Conservation (phyloP, 2,329 filamentous ascomycete genomes). For the Colletotrichum lini region DNA sequence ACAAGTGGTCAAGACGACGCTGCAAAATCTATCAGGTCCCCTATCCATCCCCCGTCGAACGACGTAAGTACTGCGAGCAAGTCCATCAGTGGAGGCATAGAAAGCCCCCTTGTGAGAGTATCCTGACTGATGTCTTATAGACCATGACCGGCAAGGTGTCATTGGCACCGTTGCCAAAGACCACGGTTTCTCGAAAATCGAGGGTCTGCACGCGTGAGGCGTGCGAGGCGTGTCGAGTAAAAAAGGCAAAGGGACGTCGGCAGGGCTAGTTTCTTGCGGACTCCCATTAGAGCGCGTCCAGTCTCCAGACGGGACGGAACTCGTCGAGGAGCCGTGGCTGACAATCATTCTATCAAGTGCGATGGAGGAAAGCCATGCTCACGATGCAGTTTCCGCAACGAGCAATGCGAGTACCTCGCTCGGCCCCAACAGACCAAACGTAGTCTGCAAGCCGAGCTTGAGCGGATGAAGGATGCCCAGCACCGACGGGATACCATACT, state of each 20-base stretch:
- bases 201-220: slow-evolving; percentile 8
- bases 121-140: neutral
- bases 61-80: neutral
- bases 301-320: accelerated
- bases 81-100: too few relatives aligned
- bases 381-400: neutral
- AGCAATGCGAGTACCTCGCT: slow-evolving; percentile 22
- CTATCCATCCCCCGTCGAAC: too few relatives aligned
- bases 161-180: neutral
- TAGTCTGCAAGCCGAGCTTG: slow-evolving; percentile 7
- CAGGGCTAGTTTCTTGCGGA: too few relatives aligned
- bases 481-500: slow-evolving; percentile 2
- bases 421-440: slow-evolving; percentile 13
- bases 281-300: too few relatives aligned
- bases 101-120: too few relatives aligned
- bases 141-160: neutral
- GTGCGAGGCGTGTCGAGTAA: slow-evolving; percentile 14
- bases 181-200: neutral
- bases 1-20: neutral
- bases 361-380: slow-evolving; percentile 29
- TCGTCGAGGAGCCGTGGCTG: neutral
- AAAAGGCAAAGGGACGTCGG: slow-evolving; percentile 18
- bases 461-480: neutral
- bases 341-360: slow-evolving; percentile 9
- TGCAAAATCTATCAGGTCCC: neutral